Percentiles rank a stretch among this genome's conserved stretches.
Conservation (phyloP, 495 filamentous ascomycete genomes). For the Aspergillus bertholletiae region DNA sequence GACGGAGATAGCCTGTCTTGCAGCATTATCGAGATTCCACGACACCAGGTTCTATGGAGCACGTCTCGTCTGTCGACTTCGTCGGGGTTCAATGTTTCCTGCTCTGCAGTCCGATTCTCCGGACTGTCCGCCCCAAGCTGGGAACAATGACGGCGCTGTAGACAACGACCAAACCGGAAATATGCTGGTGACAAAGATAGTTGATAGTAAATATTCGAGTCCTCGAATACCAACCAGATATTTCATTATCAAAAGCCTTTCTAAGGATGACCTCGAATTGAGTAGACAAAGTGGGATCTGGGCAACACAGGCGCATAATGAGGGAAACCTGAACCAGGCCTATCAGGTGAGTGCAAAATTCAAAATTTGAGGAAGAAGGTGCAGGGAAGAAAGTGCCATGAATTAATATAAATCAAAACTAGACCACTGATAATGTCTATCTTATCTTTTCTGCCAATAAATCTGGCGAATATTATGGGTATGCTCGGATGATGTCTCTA, state of each 20-base stretch:
- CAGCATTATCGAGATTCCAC: conserved; percentile 81
- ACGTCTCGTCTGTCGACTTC: conserved; percentile 84
- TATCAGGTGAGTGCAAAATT: conserved; percentile 61
- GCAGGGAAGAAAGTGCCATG: neutral
- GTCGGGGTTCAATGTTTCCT: conserved; percentile 50
- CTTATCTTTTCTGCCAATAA: conserved; percentile 97
- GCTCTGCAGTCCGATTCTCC: conserved; percentile 26
- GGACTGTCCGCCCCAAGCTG: conserved; percentile 2
- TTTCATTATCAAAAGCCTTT: conserved; percentile 93
- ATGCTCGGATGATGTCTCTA: conserved; percentile 84
- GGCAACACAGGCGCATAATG: conserved; percentile 95
- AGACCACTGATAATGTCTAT: conserved; percentile 86
- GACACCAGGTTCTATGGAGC: conserved; percentile 87
- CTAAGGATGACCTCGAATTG: conserved; percentile 89
- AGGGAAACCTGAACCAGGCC: conserved; percentile 75
- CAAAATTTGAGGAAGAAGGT: neutral
- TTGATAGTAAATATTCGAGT: neutral
- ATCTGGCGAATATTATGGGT: conserved; percentile 96
- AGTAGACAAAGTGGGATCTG: conserved; percentile 84
- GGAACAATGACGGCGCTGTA: neutral
- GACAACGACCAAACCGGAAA: conserved; percentile 2
- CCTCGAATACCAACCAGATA: conserved; percentile 60
- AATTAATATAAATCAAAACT: conserved; percentile 3
- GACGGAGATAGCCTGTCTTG: conserved; percentile 70
- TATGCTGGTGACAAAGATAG: neutral